Evolutionary conservation across 192 early-diverging fungal genomes (phyloP), one percentile per base, ranked within the genome.

Genomic region (Geranomyces variabilis): DNA sequence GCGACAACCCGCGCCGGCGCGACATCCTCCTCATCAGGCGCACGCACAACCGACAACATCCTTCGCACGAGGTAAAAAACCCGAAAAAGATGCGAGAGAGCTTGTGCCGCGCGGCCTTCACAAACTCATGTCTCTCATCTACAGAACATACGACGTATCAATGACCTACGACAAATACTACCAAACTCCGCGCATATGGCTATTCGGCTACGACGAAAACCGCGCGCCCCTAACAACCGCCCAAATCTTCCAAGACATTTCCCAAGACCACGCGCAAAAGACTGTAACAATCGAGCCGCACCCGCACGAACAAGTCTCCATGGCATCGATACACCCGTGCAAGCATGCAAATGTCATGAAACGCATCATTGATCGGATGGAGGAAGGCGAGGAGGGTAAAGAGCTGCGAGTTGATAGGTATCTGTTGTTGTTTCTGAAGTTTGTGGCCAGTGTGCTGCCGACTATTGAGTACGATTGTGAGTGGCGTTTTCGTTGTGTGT

Each of bases 111-210:
- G n/a, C n/a, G n/a, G 12, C 10, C 46, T 47, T 47, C 46, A 10
- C 46, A 10, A 47, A 10, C 46, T 47, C 10, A 47, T 19, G 12
- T 47, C 46, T 19, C 10, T 47, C 12, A 19, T 47, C 46, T 19
- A 10, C 45, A 84, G 97, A 70, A 99, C 97, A 15, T 99, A 99
- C 73, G 97, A 99, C 81, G 87, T 99, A 33, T 93, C 93, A 76
- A 99, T 99, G 68, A 96, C 96, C n/a, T 99, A 99, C 80, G 97
- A 99, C 88, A 99, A 99, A 79, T 97, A 97, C 78, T 98, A 97
- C 78, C 96, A 97, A 80, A 99, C 97, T 7, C 97, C 97, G 19
- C 90, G 95, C 24, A 90, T 99, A 66, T 98, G 91, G 90, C 85
- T 99, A 63, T 96, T 93, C 87, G 97, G 97, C 14, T 99, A 97